A percentile compares a stretch with the other conserved stretches of the same genome.
These are phyloP conservation scores for Sordariomycetes sp. DNA, from an alignment of 2,329 filamentous ascomycete species.

Conservation along the genomic window DNA sequence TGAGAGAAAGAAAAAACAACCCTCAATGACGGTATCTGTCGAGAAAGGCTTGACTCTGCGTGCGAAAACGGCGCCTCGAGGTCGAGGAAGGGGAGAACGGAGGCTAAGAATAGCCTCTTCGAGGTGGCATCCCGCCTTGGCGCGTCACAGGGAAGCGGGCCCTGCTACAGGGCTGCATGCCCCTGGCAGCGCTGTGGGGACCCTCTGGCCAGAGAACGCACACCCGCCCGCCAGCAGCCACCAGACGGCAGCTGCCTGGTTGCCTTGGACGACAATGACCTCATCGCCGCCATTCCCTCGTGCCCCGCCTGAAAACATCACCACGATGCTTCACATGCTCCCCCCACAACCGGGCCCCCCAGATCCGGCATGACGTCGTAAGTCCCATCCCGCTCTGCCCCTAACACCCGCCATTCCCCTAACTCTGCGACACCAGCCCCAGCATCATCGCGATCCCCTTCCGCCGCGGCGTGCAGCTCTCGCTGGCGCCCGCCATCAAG, in stretches of 20 bases:
- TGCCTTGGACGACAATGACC: background rate
- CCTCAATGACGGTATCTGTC: too few species aligned
- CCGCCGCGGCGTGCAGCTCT: constrained; percentile 68
- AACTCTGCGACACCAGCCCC: constrained; percentile 9
- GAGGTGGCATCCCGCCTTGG: too few species aligned
- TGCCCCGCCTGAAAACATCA: background rate
- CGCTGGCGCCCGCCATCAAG: constrained; percentile 70
- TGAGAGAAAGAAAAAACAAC: too few species aligned
- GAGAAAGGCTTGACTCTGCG: too few species aligned
- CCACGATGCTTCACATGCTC: background rate
- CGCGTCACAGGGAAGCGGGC: too few species aligned
- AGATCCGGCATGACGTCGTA: constrained; percentile 14
- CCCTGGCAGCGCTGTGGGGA: too few species aligned
- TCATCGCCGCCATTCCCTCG: background rate
- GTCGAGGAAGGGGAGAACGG: too few species aligned
- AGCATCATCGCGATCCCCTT: constrained; percentile 75
- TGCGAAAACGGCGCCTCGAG: too few species aligned
- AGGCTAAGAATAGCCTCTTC: too few species aligned
- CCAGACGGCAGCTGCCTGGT: background rate
- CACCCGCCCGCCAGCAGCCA: background rate
- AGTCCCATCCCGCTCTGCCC: constrained; percentile 3
- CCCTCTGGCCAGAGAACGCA: background rate
- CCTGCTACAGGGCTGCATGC: too few species aligned
- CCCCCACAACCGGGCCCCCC: background rate
- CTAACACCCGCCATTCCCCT: background rate